Evolutionary conservation across 441 rosid species (phyloP).

Genomic region (Raphanus hybrid): DNA sequence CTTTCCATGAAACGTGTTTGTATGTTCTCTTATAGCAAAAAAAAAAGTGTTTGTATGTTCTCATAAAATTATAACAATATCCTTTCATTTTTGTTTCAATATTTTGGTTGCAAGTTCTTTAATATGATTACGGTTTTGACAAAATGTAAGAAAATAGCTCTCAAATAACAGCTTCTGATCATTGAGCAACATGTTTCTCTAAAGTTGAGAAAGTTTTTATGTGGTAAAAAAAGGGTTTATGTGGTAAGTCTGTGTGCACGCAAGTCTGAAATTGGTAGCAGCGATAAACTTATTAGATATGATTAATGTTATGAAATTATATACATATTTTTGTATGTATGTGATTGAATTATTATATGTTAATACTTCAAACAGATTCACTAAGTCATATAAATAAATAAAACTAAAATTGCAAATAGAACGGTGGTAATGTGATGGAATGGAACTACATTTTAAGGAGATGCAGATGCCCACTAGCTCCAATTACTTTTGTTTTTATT

Average conservation of each 20-base stretch:
- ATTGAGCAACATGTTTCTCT: neutral
- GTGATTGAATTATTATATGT: neutral
- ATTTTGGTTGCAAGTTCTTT: neutral
- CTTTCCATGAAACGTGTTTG: too few relatives aligned
- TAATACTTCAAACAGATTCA: neutral
- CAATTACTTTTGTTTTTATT: conserved; percentile 22
- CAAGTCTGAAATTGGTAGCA: too few relatives aligned
- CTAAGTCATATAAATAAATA: neutral
- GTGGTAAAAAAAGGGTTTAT: too few relatives aligned
- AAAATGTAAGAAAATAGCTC: neutral
- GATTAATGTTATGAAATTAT: too few relatives aligned
- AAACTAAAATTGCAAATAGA: neutral
- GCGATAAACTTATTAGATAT: too few relatives aligned
- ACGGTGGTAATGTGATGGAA: neutral
- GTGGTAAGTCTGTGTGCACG: too few relatives aligned
- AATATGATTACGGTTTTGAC: neutral
- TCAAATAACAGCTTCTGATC: neutral
- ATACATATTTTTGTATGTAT: too few relatives aligned
- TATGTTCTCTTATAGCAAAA: too few relatives aligned
- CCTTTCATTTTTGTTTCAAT: neutral
- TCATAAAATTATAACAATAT: too few relatives aligned
- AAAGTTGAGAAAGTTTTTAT: too few relatives aligned
- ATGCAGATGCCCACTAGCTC: conserved; percentile 21
- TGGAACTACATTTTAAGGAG: neutral
- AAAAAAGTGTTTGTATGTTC: too few relatives aligned